Conservation (phyloP, 1,284 basidiomycete genomes). For the Sanghuangporus baumii region DNA sequence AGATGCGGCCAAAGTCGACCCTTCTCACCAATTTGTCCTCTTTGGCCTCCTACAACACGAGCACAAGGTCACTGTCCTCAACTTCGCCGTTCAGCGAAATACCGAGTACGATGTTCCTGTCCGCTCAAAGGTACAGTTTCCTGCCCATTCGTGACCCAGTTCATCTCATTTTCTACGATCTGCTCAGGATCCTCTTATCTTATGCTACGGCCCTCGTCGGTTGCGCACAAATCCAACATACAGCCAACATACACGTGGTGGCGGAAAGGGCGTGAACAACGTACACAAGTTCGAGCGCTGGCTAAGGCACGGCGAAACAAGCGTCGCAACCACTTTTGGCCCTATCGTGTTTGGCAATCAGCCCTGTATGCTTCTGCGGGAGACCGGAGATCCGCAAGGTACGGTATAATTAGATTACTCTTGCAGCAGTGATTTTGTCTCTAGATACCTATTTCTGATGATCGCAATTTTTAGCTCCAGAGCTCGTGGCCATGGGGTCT, state of each 20-base stretch:
- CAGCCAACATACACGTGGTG: slow-evolving; percentile 88
- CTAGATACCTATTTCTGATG: no score
- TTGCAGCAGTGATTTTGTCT: no score
- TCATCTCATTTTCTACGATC: background rate
- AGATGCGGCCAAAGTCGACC: slow-evolving; percentile 33
- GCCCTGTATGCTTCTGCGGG: slow-evolving; percentile 69
- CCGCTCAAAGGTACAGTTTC: slow-evolving; percentile 71
- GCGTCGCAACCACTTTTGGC: slow-evolving; percentile 83
- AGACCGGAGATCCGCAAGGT: slow-evolving; percentile 64
- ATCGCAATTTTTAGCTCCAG: slow-evolving; percentile 48
- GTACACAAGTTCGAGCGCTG: slow-evolving; percentile 98
- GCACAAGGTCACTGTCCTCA: slow-evolving; percentile 91
- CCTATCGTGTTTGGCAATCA: slow-evolving; percentile 88
- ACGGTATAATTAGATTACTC: slow-evolving; percentile 18
- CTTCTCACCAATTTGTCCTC: slow-evolving; percentile 56
- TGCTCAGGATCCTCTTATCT: slow-evolving; percentile 75
- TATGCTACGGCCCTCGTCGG: slow-evolving; percentile 87
- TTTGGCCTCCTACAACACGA: slow-evolving; percentile 92
- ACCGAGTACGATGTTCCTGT: slow-evolving; percentile 91
- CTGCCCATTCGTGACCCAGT: background rate
- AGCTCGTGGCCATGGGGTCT: slow-evolving; percentile 87
- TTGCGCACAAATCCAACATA: slow-evolving; percentile 84
- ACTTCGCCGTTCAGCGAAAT: slow-evolving; percentile 92
- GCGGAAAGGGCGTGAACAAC: slow-evolving; percentile 89
- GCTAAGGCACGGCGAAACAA: slow-evolving; percentile 76